Percentiles rank a stretch among this genome's conserved stretches.
phyloP scores from a whole-genome alignment of 2,329 filamentous ascomycete species.

The Ophiostoma sp. region DNA sequence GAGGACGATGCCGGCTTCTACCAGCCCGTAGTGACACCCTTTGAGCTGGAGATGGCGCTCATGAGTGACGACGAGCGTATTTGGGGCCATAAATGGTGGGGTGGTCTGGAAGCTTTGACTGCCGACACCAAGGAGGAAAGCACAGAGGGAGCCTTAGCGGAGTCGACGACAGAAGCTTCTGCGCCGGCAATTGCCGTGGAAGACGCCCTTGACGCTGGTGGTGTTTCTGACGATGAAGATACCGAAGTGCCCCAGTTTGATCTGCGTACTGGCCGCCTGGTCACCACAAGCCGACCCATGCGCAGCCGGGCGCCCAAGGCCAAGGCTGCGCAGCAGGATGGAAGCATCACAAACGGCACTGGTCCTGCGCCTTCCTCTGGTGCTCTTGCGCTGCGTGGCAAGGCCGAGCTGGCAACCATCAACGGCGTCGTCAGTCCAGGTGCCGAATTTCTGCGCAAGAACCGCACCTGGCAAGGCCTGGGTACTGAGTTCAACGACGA shows the following conservation, averaged over 20 bases:
- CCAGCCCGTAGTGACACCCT: slow-evolving; percentile 87
- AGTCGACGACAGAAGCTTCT: neutral
- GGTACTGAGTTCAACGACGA: slow-evolving; percentile 69
- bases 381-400: slow-evolving; percentile 51
- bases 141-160: neutral
- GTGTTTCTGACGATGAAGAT: slow-evolving; percentile 49
- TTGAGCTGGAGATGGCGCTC: slow-evolving; percentile 77
- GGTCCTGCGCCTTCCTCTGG: slow-evolving; percentile 34
- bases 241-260: slow-evolving; percentile 88
- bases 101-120: slow-evolving; percentile 67
- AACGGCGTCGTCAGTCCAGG: slow-evolving; percentile 86
- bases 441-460: slow-evolving; percentile 75
- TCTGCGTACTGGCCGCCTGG: slow-evolving; percentile 76
- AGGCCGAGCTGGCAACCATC: slow-evolving; percentile 70
- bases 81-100: slow-evolving; percentile 86
- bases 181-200: neutral
- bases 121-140: slow-evolving; percentile 23
- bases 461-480: slow-evolving; percentile 85
- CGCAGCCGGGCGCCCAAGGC: slow-evolving; percentile 33
- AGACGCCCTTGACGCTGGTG: slow-evolving; percentile 24
- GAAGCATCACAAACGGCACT: slow-evolving; percentile 25
- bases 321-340: neutral
- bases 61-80: slow-evolving; percentile 67
- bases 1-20: slow-evolving; percentile 80
- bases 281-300: slow-evolving; percentile 75